Evolutionary conservation across 306 rosid genomes (phyloP).

Genomic region (Myrica gale): DNA sequence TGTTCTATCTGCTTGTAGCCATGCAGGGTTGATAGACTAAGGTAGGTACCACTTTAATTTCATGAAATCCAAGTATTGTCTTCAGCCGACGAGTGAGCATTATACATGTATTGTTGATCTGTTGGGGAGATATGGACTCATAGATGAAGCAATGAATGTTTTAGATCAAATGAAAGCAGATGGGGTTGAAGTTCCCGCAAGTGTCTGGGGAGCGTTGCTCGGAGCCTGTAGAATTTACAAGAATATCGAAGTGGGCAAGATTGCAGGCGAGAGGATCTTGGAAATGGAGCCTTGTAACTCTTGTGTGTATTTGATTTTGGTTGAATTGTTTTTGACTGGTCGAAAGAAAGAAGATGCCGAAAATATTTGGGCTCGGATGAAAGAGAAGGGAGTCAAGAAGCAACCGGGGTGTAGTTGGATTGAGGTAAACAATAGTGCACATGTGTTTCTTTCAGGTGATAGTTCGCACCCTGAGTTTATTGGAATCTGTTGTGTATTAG

Average conservation of each 20-base stretch:
- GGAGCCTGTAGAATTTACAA: conserved; percentile 58
- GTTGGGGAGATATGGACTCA: conserved; percentile 53
- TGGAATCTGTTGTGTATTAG: conserved; percentile 27
- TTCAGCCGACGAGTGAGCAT: conserved; percentile 47
- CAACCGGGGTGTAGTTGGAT: conserved; percentile 66
- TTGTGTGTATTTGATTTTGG: conserved; percentile 51
- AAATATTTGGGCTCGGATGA: conserved; percentile 43
- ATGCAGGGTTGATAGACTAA: conserved; percentile 42
- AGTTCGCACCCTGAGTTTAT: conserved; percentile 37
- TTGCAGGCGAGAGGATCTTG: conserved; percentile 45
- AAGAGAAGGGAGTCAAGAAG: conserved; percentile 51
- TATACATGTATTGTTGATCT: conserved; percentile 53
- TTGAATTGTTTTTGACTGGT: conserved; percentile 36
- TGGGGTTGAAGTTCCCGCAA: conserved; percentile 44
- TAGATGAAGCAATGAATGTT: conserved; percentile 42
- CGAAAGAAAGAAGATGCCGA: conserved; percentile 43
- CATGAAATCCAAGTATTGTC: conserved; percentile 35
- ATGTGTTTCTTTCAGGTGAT: conserved; percentile 53
- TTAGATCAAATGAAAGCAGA: conserved; percentile 38
- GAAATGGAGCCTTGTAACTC: conserved; percentile 49
- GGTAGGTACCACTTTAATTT: conserved; percentile 40
- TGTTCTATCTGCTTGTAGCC: conserved; percentile 58
- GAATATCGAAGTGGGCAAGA: conserved; percentile 39
- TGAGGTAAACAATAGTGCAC: conserved; percentile 33
- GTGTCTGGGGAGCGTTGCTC: conserved; percentile 62